Conservation (phyloP, 2,329 filamentous ascomycete genomes). For the Eutypella sp. region DNA sequence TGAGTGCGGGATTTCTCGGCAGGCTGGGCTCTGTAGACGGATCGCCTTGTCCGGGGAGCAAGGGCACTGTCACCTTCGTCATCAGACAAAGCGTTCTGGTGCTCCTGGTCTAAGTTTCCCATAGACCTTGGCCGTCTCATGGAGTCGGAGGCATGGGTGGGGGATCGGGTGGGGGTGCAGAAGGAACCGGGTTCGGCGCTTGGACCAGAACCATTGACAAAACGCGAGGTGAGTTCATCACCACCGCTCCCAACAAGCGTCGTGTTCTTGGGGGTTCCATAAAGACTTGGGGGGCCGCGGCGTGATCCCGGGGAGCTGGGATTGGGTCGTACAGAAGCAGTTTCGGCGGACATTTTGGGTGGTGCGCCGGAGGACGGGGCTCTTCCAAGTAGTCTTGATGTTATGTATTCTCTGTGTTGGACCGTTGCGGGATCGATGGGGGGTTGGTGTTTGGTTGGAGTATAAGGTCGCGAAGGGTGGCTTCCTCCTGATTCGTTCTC, state of each 20-base stretch:
- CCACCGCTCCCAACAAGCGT: conserved; percentile 34
- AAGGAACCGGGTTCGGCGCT: conserved; percentile 48
- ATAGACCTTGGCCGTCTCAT: conserved; percentile 39
- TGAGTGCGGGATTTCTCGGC: conserved; percentile 63
- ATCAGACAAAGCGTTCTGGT: conserved; percentile 24
- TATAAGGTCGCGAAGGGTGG: conserved; percentile 27
- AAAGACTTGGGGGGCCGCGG: conserved; percentile 35
- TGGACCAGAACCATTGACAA: conserved; percentile 49
- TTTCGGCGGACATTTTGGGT: conserved; percentile 60
- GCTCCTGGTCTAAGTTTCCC: conserved; percentile 29
- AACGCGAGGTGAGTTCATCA: conserved; percentile 53
- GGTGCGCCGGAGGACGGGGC: conserved; percentile 57
- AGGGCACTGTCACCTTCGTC: conserved; percentile 41
- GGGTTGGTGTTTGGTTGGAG: conserved; percentile 15
- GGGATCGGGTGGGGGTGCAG: conserved; percentile 33
- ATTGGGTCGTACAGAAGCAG: conserved; percentile 40
- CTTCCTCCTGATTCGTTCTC: not conserved
- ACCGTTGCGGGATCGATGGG: conserved; percentile 36
- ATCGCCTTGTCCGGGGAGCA: conserved; percentile 38
- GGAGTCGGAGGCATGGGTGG: conserved; percentile 27
- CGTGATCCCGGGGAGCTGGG: conserved; percentile 32
- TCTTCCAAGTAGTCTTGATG: conserved; percentile 61
- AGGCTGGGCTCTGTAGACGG: conserved; percentile 34
- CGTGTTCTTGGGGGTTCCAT: conserved; percentile 29
- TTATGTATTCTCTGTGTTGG: conserved; percentile 61